These are phyloP conservation scores for Pseudocercospora macadamiae DNA, from an alignment of 2,329 filamentous ascomycete species.

Conservation along the genomic window DNA sequence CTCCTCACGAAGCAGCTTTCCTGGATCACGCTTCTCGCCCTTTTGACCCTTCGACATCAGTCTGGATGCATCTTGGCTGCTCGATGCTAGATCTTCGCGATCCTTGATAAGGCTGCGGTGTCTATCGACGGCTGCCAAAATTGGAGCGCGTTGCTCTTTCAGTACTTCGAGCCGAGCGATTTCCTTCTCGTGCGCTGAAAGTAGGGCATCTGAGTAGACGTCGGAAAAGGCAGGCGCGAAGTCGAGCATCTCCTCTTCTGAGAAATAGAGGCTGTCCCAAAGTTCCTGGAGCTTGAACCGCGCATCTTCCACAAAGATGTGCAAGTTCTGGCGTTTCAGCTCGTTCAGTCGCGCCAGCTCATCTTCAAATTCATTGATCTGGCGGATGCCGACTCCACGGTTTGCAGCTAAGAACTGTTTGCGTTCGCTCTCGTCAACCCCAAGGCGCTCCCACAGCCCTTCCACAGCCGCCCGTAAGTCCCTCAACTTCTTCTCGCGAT, in stretches of 20 bases:
- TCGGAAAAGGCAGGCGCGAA: constrained; percentile 92
- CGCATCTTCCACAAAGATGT: constrained; percentile 94
- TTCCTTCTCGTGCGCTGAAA: constrained; percentile 93
- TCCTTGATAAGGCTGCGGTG: constrained; percentile 83
- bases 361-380: constrained; percentile 95
- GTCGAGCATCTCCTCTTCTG: constrained; percentile 97
- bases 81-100: constrained; percentile 82
- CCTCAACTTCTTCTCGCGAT: constrained; percentile 74
- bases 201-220: constrained; percentile 91
- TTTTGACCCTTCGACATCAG: constrained; percentile 90
- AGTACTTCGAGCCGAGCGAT: constrained; percentile 79
- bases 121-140: constrained; percentile 77
- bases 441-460: constrained; percentile 83
- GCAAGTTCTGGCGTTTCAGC: constrained; percentile 91
- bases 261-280: constrained; percentile 93
- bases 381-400: constrained; percentile 84
- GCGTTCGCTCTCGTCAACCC: constrained; percentile 78
- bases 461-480: constrained; percentile 81
- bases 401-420: constrained; percentile 85
- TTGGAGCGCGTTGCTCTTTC: constrained; percentile 84
- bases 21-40: constrained; percentile 91
- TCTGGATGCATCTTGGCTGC: constrained; percentile 91
- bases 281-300: constrained; percentile 88
- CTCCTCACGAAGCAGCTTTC: constrained; percentile 89
- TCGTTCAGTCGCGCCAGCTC: constrained; percentile 86